Evolutionary conservation across 1,139 yeast species (phyloP).

Genomic region (Saccharomyces hybrid): DNA sequence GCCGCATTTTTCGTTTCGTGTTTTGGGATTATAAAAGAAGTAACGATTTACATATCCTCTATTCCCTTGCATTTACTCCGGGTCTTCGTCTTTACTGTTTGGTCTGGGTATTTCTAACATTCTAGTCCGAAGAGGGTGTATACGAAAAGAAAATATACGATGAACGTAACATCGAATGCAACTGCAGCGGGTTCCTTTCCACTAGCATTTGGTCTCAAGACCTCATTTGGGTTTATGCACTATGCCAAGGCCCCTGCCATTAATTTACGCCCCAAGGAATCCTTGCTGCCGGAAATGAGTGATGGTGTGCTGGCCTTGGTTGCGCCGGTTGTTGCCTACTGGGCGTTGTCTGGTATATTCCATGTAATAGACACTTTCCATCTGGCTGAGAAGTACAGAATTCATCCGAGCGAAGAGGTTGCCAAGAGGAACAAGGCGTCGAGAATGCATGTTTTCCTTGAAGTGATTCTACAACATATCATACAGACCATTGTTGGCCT

Average conservation of each 20-base stretch:
- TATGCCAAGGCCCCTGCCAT: constrained; percentile 15
- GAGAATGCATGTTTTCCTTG: constrained; percentile 58
- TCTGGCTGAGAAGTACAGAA: constrained; percentile 72
- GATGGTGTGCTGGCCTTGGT: constrained; percentile 69
- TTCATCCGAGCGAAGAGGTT: constrained; percentile 88
- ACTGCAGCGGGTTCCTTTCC: constrained; percentile 6
- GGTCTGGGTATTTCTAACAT: background rate
- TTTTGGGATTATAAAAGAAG: background rate
- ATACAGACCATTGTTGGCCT: constrained; percentile 71
- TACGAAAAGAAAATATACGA: background rate
- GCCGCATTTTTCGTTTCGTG: background rate
- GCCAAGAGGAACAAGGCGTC: constrained; percentile 66
- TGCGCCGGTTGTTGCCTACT: constrained; percentile 74
- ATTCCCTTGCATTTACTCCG: background rate
- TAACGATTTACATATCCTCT: background rate
- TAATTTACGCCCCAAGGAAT: constrained; percentile 9
- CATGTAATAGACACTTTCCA: constrained; percentile 66
- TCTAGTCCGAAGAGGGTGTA: background rate
- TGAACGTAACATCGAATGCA: constrained; percentile 1
- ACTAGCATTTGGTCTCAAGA: constrained; percentile 10
- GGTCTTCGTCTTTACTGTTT: background rate
- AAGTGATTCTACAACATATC: constrained; percentile 76
- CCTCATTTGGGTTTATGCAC: constrained; percentile 18
- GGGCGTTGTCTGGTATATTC: constrained; percentile 69
- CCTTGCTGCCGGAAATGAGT: constrained; percentile 17